phyloP scores from a whole-genome alignment of 495 filamentous ascomycete genomes.

The Trichoderma virens region DNA sequence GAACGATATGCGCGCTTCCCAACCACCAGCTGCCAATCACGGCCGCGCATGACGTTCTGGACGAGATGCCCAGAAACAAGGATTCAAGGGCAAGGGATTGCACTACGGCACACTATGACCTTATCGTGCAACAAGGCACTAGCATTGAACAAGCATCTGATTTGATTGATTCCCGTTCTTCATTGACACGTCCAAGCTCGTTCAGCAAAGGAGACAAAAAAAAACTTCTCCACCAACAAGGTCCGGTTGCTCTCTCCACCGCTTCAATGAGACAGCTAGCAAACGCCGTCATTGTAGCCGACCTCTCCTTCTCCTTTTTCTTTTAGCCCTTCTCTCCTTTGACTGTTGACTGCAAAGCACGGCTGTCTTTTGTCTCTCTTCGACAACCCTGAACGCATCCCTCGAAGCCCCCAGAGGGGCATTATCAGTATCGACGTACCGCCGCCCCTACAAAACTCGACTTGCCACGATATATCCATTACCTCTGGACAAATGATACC shows the following conservation, averaged over 20 bases:
- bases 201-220: neutral
- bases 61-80: neutral
- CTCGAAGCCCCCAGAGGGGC: neutral
- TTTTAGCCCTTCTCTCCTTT: neutral
- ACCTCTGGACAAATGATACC: neutral
- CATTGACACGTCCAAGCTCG: neutral
- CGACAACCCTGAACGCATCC: neutral
- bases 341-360: neutral
- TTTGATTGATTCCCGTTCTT: too few relatives aligned
- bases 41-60: neutral
- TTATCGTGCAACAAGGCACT: too few relatives aligned
- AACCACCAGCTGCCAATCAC: neutral
- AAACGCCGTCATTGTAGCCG: neutral
- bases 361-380: neutral
- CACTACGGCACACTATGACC: neutral
- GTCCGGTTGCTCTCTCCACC: neutral
- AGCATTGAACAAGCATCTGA: too few relatives aligned
- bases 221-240: conserved; percentile 1
- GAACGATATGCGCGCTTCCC: neutral
- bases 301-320: neutral
- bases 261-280: neutral
- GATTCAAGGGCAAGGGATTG: too few relatives aligned
- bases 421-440: neutral
- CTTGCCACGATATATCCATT: neutral
- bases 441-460: neutral